phyloP scores from a whole-genome alignment of 306 rosid species.

The Argentina anserina region DNA sequence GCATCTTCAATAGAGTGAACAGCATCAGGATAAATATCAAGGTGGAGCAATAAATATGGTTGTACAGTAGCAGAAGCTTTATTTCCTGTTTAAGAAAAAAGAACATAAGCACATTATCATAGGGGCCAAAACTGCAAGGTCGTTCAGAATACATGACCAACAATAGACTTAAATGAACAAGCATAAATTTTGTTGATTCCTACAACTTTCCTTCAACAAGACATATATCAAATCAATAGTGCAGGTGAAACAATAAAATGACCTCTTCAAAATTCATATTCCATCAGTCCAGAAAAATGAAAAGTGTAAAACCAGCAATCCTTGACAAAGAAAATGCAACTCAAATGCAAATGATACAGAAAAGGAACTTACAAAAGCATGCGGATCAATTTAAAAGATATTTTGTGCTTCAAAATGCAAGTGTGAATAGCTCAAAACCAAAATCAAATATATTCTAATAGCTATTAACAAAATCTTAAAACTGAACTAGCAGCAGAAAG shows the following conservation, averaged over 20 bases:
- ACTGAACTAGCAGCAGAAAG: neutral
- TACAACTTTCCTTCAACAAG: neutral
- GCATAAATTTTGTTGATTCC: neutral
- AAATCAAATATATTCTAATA: neutral
- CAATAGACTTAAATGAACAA: neutral
- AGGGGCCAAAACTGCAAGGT: neutral
- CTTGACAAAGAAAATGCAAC: neutral
- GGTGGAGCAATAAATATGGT: slow-evolving; percentile 83
- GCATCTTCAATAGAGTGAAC: slow-evolving; percentile 85
- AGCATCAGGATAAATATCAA: slow-evolving; percentile 75
- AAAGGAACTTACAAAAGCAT: neutral
- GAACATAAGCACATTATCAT: slow-evolving; percentile 1
- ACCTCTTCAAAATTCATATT: neutral
- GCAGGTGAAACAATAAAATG: neutral
- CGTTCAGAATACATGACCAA: neutral
- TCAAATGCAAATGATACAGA: neutral
- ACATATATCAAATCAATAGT: neutral
- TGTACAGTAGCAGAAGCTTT: slow-evolving; percentile 72
- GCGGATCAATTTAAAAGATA: neutral
- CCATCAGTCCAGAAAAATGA: neutral
- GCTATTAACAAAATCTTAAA: neutral
- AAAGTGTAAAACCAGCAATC: neutral
- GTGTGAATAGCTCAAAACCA: neutral
- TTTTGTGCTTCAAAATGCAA: neutral
- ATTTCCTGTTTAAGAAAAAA: slow-evolving; percentile 40